phyloP scores from a whole-genome alignment of 805 yeast species.

The Wickerhamomyces xylosicus region DNA sequence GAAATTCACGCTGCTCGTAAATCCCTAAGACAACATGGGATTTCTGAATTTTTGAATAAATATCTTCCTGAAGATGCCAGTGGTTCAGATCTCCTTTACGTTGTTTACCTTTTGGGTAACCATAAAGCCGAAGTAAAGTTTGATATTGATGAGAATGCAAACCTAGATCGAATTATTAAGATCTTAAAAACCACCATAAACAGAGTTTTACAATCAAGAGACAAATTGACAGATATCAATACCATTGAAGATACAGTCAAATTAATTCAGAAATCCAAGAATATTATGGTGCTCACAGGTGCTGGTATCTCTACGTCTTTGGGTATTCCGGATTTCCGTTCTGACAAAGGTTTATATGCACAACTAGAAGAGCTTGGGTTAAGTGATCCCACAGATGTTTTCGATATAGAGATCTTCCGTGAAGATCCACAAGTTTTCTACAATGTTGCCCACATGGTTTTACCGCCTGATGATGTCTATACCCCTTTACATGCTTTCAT shows the following conservation, averaged over 20 bases:
- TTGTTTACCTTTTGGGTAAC: conserved; percentile 60
- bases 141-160: conserved; percentile 34
- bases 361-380: conserved; percentile 46
- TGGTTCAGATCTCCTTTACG: conserved; percentile 42
- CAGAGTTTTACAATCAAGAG: conserved; percentile 46
- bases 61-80: conserved; percentile 54
- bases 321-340: conserved; percentile 90
- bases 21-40: conserved; percentile 50
- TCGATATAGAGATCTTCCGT: conserved; percentile 60
- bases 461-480: conserved; percentile 59
- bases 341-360: conserved; percentile 77
- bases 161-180: conserved; percentile 36
- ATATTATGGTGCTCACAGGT: conserved; percentile 72
- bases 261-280: conserved; percentile 43
- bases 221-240: conserved; percentile 40
- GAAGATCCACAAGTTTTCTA: conserved; percentile 75
- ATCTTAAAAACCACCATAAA: conserved; percentile 55
- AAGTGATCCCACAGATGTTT: conserved; percentile 87
- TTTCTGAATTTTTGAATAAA: conserved; percentile 44
- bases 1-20: conserved; percentile 36
- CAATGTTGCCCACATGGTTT: conserved; percentile 74
- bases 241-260: conserved; percentile 50
- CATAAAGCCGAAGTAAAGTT: conserved; percentile 18
- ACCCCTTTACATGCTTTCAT: conserved; percentile 82
- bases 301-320: conserved; percentile 88